Evolutionary conservation across 2,329 filamentous ascomycete species (phyloP).

Genomic region (Xylariaceae sp.): DNA sequence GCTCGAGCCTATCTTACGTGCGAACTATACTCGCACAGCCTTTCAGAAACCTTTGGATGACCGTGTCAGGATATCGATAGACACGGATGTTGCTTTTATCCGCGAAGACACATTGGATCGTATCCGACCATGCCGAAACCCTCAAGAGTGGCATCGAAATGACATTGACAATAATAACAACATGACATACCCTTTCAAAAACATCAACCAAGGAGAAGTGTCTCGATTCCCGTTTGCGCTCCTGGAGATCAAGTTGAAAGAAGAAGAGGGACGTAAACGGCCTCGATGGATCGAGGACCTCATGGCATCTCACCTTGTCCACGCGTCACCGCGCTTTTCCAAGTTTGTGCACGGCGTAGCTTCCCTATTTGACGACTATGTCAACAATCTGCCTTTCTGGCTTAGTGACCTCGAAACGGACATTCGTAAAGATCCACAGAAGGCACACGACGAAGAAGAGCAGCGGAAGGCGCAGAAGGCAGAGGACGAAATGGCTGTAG

Average conservation of each 20-base stretch:
- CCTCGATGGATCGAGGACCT: conserved; percentile 87
- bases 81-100: conserved; percentile 88
- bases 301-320: conserved; percentile 88
- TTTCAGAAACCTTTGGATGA: conserved; percentile 95
- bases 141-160: conserved; percentile 81
- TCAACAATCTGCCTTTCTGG: conserved; percentile 97
- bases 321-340: conserved; percentile 84
- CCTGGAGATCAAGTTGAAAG: conserved; percentile 85
- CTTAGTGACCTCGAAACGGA: conserved; percentile 86
- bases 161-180: conserved; percentile 79
- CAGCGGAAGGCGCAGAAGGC: conserved; percentile 74
- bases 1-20: conserved; percentile 79
- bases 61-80: conserved; percentile 85
- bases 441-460: conserved; percentile 88
- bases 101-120: conserved; percentile 71
- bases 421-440: conserved; percentile 87
- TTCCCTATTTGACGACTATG: conserved; percentile 87
- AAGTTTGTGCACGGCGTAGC: conserved; percentile 96
- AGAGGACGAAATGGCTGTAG: conserved; percentile 84
- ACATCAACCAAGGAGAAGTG: conserved; percentile 86
- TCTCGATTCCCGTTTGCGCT: conserved; percentile 86
- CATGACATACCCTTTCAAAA: conserved; percentile 83
- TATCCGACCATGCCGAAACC: conserved; percentile 83
- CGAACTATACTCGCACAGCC: conserved; percentile 89
- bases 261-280: conserved; percentile 60